Base-by-base conservation (phyloP, 257 asterid species). In the Nicotiana knightiana region DNA sequence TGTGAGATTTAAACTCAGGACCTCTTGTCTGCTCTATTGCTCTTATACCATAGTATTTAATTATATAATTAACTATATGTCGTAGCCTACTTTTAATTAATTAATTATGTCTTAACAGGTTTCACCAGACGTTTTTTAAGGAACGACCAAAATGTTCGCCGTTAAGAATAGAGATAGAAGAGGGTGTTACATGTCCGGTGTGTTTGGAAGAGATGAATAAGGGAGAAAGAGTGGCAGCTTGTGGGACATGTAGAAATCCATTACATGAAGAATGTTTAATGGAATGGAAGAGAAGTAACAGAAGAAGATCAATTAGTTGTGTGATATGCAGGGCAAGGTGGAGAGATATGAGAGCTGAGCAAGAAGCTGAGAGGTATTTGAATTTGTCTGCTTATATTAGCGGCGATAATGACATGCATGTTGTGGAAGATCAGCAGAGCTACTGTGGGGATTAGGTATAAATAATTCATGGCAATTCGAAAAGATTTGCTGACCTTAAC, bases 261-360 rank as follows among this genome's bases (percentile, higher is more conserved):
- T 79, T 96, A n/a, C 98, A 96, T 54, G 97, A 92, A 63, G 94
- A 91, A 82, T 96, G 98, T 73, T 92, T 96, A 87, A 77, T 88
- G 95, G 83, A 90, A 2, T 96, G 99, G 99, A 92, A 91, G 90
- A 93, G 85, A 85, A 91, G 91, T 77, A 89, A 91, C 86, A 89
- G 97, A 83, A 92, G 97, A 80, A 83, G 97, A 80, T 88, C 91
- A 0, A 82, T 91, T 37, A 91, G 95, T 30, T 96, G 99, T 82
- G 99, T 94, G 80, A 92, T 96, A 73, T 96, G 99, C 88, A 97
- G 99, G 12, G 93, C 99, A 61, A 89, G 92, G 93, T 94, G 98
- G 97, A 91, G 95, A 76, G 90, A 83, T 84, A 82, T 39, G 59
- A 80, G 77, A 71, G 90, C 80, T 83, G 90, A 70, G 58, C 94